These are phyloP conservation scores for Phytopythium litorale DNA, from an alignment of 352 stramenopile genomes.

Conservation along the genomic window DNA sequence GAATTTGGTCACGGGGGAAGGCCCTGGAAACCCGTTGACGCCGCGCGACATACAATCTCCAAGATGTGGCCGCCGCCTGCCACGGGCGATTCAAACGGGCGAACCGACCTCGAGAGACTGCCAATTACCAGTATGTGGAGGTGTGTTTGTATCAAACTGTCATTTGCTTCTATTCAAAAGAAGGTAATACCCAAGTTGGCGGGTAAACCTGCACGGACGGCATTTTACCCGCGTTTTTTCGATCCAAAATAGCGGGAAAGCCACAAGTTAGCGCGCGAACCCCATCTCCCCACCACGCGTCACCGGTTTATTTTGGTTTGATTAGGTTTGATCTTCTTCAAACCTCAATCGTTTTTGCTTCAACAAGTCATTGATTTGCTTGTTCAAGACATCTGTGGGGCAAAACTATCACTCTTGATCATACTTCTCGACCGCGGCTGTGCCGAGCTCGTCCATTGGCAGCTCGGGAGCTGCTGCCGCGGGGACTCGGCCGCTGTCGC, in stretches of 20 bases:
- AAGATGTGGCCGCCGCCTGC: conserved; percentile 16
- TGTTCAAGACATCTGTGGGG: not conserved
- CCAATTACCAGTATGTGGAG: not conserved
- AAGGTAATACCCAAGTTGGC: conserved; percentile 19
- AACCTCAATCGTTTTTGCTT: not conserved
- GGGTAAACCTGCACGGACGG: conserved; percentile 29
- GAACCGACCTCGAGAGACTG: conserved; percentile 10
- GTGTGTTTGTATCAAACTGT: too few relatives aligned
- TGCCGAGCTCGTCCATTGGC: not conserved
- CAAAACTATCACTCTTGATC: not conserved
- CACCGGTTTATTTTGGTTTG: not conserved
- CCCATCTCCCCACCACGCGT: not conserved
- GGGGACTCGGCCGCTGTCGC: not conserved
- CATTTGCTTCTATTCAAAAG: not conserved
- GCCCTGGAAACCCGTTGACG: not conserved
- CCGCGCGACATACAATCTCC: conserved; percentile 22
- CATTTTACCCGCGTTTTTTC: conserved; percentile 50
- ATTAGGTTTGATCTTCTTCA: not conserved
- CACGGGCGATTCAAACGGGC: conserved; percentile 15
- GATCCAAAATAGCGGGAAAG: conserved; percentile 2
- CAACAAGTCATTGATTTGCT: not conserved
- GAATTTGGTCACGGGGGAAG: conserved; percentile 38
- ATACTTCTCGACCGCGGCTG: not conserved
- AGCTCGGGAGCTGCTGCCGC: not conserved
- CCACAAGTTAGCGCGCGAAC: conserved; percentile 3